A percentile compares a stretch with the other conserved stretches of the same genome.
These are phyloP conservation scores for Aquilaria yunnanensis DNA, from an alignment of 345 rosid species.

Conservation along the genomic window DNA sequence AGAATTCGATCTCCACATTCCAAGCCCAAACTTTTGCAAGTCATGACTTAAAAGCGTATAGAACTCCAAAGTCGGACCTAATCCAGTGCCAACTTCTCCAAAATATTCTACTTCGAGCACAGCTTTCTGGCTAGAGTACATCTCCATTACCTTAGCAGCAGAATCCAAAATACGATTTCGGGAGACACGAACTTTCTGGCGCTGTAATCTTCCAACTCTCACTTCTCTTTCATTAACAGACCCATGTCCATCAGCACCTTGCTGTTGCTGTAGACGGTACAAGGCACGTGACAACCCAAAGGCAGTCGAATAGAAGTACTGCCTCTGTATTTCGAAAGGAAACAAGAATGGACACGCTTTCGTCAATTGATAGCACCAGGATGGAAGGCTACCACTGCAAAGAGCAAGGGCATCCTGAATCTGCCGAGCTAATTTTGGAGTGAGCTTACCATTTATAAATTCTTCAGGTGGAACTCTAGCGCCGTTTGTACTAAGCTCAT, in stretches of 20 bases:
- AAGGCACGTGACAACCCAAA: constrained; percentile 98
- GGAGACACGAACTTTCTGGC: constrained; percentile 99
- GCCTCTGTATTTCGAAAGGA: constrained; percentile 96
- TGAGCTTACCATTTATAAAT: constrained; percentile 82
- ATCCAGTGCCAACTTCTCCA: constrained; percentile 99
- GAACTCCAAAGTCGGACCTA: constrained; percentile 98
- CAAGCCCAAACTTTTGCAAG: constrained; percentile 72
- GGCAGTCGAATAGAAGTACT: constrained; percentile 95
- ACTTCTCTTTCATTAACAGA: constrained; percentile 82
- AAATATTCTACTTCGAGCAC: constrained; percentile 99
- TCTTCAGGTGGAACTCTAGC: constrained; percentile 70
- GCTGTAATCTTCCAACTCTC: constrained; percentile 92
- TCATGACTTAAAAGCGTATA: constrained; percentile 96
- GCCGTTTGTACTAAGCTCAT: constrained; percentile 45
- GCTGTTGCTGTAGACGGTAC: constrained; percentile 97
- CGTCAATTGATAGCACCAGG: constrained; percentile 97
- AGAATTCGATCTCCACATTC: constrained; percentile 89
- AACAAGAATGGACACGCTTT: constrained; percentile 95
- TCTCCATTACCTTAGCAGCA: constrained; percentile 99
- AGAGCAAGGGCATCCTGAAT: constrained; percentile 98
- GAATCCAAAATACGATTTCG: constrained; percentile 96
- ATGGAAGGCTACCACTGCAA: constrained; percentile 97
- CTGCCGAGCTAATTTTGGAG: constrained; percentile 96
- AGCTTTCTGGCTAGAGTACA: constrained; percentile 98
- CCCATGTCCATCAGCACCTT: constrained; percentile 95